Evolutionary conservation across 2,329 filamentous ascomycete genomes (phyloP), one percentile per base, ranked within the genome.

Genomic region (Diaporthe aspalathi): DNA sequence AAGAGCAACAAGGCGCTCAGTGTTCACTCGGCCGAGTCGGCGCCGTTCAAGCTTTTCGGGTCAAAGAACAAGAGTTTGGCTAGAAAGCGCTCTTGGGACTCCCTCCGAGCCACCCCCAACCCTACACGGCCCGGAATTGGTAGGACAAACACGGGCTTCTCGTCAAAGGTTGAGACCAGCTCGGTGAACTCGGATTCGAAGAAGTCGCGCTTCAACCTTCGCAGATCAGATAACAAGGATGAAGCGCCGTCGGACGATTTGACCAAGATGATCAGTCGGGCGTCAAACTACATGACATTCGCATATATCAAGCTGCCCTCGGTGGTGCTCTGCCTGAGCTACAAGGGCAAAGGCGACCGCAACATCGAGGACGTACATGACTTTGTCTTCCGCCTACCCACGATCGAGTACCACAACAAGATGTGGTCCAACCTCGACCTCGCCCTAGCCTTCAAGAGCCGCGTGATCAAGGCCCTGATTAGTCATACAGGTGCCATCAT

Each of bases 351-450:
- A 80, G 94, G 95, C 54, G 94, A 97, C 75, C 94, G 95, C 79
- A 99, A 98, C 77, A 88, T 99, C 70, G 94, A 98, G 83, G 97
- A 99, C 81, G 92, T 99, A 20, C 95, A 99, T 82, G 92, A 98
- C 79, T 97, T 99, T 76, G 96, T 99, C 62, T 99, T 99, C 88
- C 91, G 94, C 43, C 90, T 99, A 83, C 96, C 96, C 4, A 92
- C 93, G 2, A 91, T 99, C 57, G 96, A 99, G 80, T 98, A 97
- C 84, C 91, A 94, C 74, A 99, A 99, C 86, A 99, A 99, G 85
- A 98, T 95, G 11, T 99, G 96, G 96, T 98, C 94, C 8, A 99
- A 98, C 80, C 88, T 99, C 8, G 96, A 99, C 78, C 89, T 99
- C 12, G 95, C 95, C 0, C 86, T 98, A 60, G 93, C 94, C 17